A percentile compares a stretch with the other conserved stretches of the same genome.
These are phyloP conservation scores for Lipomyces chichibuensis DNA, from an alignment of 805 yeast genomes.

Conservation along the genomic window DNA sequence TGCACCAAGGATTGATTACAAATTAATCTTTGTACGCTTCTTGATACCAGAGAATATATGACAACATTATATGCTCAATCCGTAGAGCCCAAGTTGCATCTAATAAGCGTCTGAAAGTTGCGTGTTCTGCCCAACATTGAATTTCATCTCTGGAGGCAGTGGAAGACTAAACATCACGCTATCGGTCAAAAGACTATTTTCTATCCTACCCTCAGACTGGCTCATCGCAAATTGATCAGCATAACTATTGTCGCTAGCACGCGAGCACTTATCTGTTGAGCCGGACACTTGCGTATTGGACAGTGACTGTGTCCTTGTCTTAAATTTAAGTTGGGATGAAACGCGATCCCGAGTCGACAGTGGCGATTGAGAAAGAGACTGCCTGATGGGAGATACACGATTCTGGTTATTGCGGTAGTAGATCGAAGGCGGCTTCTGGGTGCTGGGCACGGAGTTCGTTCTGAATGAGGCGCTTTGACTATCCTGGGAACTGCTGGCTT, in stretches of 20 bases:
- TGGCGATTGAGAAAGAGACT: not conserved
- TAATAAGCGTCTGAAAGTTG: not conserved
- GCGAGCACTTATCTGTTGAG: not conserved
- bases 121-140: not conserved
- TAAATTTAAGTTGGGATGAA: not conserved
- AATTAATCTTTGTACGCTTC: too few species aligned
- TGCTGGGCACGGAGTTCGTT: not conserved
- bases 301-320: not conserved
- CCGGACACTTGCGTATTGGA: not conserved
- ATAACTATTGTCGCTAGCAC: not conserved
- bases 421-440: not conserved
- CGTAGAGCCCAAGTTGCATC: not conserved
- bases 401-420: not conserved
- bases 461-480: not conserved
- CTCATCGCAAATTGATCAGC: not conserved
- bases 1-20: too few species aligned
- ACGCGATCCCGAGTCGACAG: not conserved
- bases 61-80: not conserved
- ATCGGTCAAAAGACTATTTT: not conserved
- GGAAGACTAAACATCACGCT: constrained; percentile 1
- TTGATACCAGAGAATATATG: too few species aligned
- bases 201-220: not conserved
- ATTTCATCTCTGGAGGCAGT: not conserved
- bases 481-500: not conserved
- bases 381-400: not conserved